Conservation (phyloP, 129 eudicot genomes). For the Pulicaria dysenterica region DNA sequence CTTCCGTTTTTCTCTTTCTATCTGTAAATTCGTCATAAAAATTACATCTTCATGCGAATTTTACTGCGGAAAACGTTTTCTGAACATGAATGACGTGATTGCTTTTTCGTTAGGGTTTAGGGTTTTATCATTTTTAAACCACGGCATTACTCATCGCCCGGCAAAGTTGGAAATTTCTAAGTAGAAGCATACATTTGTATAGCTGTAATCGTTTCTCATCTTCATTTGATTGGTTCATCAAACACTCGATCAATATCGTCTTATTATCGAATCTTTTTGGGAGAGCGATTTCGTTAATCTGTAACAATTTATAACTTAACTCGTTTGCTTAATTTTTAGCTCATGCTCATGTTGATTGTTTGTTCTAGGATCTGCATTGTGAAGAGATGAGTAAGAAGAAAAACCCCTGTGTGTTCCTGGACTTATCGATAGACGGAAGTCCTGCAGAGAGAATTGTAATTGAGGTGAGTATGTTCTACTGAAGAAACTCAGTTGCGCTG, state of each 20-base stretch:
- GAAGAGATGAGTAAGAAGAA: constrained; percentile 65
- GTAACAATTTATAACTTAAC: not conserved
- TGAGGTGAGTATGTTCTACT: constrained; percentile 52
- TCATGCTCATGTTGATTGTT: constrained; percentile 13
- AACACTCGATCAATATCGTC: not conserved
- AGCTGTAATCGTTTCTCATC: not conserved
- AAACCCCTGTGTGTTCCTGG: constrained; percentile 84
- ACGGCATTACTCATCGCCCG: not conserved
- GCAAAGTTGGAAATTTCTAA: not conserved
- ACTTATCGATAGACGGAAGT: constrained; percentile 63
- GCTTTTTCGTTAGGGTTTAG: constrained; percentile 29
- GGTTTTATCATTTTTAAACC: constrained; percentile 13
- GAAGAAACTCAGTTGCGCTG: not conserved
- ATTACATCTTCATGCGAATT: not conserved
- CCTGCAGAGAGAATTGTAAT: constrained; percentile 62
- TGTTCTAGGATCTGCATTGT: constrained; percentile 31
- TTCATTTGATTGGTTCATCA: not conserved
- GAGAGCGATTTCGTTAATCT: not conserved
- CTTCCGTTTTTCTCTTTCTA: not conserved
- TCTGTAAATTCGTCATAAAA: not conserved
- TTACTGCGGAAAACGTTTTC: not conserved
- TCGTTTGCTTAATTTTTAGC: not conserved
- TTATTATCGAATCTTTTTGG: not conserved
- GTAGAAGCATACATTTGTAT: not conserved
- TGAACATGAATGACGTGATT: not conserved